These are phyloP conservation scores for Pseudogymnoascus sp. DNA, from an alignment of 2,329 filamentous ascomycete genomes.

Conservation along the genomic window DNA sequence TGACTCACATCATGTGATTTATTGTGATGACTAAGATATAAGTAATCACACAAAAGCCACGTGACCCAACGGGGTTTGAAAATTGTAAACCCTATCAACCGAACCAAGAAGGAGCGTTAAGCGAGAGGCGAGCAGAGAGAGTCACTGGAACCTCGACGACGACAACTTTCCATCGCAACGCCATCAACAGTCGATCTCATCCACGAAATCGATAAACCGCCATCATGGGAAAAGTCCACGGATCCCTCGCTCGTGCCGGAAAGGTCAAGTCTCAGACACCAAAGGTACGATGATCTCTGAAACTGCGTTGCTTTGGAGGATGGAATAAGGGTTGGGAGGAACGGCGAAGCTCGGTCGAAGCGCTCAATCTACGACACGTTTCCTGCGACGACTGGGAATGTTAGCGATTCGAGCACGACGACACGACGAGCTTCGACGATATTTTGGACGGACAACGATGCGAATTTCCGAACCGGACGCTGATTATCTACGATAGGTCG, in stretches of 20 bases:
- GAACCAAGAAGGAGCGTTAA: slow-evolving; percentile 7
- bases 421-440: neutral
- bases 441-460: neutral
- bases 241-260: slow-evolving; percentile 89
- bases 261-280: slow-evolving; percentile 97
- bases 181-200: slow-evolving; percentile 9
- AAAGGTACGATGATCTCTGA: slow-evolving; percentile 56
- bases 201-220: slow-evolving; percentile 31
- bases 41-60: neutral
- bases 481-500: slow-evolving; percentile 52
- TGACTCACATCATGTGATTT: neutral
- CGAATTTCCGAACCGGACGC: slow-evolving; percentile 17
- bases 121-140: slow-evolving; percentile 7
- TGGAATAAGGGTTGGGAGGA: slow-evolving; percentile 10
- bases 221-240: slow-evolving; percentile 90
- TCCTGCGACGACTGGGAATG: neutral
- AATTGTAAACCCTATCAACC: slow-evolving; percentile 8
- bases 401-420: slow-evolving; percentile 2
- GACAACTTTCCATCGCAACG: slow-evolving; percentile 9
- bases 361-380: neutral
- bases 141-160: slow-evolving; percentile 8
- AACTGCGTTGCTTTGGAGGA: slow-evolving; percentile 12
- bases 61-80: neutral
- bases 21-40: neutral
- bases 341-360: neutral